Evolutionary conservation across 1,284 basidiomycete species (phyloP), one percentile per base, ranked within the genome.

Genomic region (Meripilus lineatus): DNA sequence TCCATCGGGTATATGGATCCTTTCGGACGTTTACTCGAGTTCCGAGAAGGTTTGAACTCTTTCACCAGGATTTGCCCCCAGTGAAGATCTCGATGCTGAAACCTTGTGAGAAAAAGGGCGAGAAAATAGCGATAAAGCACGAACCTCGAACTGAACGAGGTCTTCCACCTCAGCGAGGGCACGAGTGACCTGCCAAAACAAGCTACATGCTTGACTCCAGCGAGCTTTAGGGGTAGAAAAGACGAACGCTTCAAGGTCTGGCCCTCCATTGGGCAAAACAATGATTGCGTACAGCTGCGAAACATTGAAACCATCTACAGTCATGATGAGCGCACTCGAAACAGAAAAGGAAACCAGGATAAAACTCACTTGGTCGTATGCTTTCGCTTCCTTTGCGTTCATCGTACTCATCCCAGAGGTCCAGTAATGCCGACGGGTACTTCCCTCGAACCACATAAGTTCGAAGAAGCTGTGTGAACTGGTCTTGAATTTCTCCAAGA

Each of bases 51-150:
- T n/a, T 70, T 59, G 13, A 72, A 36, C 44, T 76, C 71, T 54
- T 80, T 81, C 38, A 99, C 80, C 8, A 99, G 77, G 39, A 99
- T 87, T 64, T 99, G 96, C n/a, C 95, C 95, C 81, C 93, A 93
- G 59, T 99, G 95, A 26, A 99, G 74, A 63, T 99, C 95, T 15
- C 95, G 91, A 65, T 99, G 96, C 90, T 96, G 59, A 24, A 20
- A n/a, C n/a, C n/a, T n/a, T n/a, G n/a, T 23, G 11, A 17, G 11
- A 36, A 10, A 13, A 24, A 1, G 14, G 26, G 33, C n/a, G 30
- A 17, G 32, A 42, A 21, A 44, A 39, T 33, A 23, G 17, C 5
- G 3, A 24, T n/a, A 45, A 32, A 39, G 14, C 3, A 30, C 25
- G 39, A 51, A 93, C 93, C 78, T 99, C 95, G 52, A 99, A 98